Percentiles rank a stretch among this genome's conserved stretches.
These are phyloP conservation scores for Petrea volubilis DNA, from an alignment of 257 asterid genomes.

Conservation along the genomic window DNA sequence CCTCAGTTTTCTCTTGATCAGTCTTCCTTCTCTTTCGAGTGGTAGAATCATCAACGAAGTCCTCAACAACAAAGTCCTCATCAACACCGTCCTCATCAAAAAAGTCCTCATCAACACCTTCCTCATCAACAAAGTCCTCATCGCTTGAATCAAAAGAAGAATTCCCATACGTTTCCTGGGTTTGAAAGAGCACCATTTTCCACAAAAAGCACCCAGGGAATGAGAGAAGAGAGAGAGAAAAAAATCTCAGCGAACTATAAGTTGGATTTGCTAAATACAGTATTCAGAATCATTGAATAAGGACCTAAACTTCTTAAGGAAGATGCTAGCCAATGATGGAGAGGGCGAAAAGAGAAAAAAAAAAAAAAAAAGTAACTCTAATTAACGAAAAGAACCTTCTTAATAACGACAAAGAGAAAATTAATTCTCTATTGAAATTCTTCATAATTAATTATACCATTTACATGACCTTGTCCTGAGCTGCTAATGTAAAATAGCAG, in stretches of 20 bases:
- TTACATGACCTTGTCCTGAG: neutral
- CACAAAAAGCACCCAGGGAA: slow-evolving; percentile 8
- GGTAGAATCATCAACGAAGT: slow-evolving; percentile 54
- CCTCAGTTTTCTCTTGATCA: slow-evolving; percentile 36
- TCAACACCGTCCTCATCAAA: no score
- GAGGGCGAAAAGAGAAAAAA: no score
- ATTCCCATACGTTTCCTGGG: slow-evolving; percentile 83
- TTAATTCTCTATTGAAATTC: neutral
- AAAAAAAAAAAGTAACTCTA: neutral
- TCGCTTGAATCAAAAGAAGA: slow-evolving; percentile 85
- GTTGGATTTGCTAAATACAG: neutral
- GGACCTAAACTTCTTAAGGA: neutral
- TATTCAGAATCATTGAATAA: slow-evolving; percentile 7
- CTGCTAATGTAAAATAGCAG: neutral
- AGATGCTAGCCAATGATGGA: neutral
- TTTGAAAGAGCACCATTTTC: slow-evolving; percentile 21
- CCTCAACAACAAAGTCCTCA: slow-evolving; percentile 51
- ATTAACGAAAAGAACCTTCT: slow-evolving; percentile 4
- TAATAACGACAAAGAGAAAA: neutral
- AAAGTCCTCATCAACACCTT: no score
- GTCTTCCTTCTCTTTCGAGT: slow-evolving; percentile 51
- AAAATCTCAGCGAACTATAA: slow-evolving; percentile 15
- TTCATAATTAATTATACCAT: slow-evolving; percentile 5
- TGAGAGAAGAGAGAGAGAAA: neutral
- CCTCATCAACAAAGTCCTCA: no score